Evolutionary conservation across 2,329 filamentous ascomycete genomes (phyloP).

Genomic region (Ophiostoma ulmi): DNA sequence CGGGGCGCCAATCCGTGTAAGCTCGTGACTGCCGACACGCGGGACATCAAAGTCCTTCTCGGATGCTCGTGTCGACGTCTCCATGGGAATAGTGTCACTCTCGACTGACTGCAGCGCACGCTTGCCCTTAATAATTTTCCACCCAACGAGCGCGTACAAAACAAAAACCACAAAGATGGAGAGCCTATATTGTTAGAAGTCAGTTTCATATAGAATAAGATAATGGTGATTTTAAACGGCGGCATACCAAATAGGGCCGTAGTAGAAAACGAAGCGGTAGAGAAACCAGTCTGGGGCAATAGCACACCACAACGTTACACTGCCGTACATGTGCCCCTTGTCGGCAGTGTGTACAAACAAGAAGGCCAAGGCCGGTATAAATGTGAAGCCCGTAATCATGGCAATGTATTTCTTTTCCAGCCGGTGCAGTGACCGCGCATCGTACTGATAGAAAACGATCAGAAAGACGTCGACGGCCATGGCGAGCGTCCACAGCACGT

Average conservation of each 20-base stretch:
- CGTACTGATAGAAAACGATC: constrained; percentile 36
- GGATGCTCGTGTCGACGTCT: background rate
- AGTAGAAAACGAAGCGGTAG: constrained; percentile 36
- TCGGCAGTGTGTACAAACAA: constrained; percentile 33
- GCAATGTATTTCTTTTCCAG: constrained; percentile 35
- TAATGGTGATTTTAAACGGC: background rate
- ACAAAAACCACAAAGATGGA: constrained; percentile 32
- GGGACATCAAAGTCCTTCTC: constrained; percentile 17
- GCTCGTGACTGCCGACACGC: background rate
- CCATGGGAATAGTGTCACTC: constrained; percentile 33
- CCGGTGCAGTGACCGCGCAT: constrained; percentile 32
- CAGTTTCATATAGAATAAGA: background rate
- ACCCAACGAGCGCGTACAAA: constrained; percentile 43
- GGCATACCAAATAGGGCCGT: constrained; percentile 36
- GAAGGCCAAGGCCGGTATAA: constrained; percentile 36
- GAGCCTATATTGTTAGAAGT: constrained; percentile 29
- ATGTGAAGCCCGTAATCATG: constrained; percentile 32
- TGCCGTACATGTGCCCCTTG: constrained; percentile 37
- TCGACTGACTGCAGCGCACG: constrained; percentile 33
- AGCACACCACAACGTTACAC: constrained; percentile 38
- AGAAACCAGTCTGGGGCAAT: constrained; percentile 36
- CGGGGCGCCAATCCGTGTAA: background rate
- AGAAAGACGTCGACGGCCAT: constrained; percentile 38
- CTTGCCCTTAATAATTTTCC: constrained; percentile 34
- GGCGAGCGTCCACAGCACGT: constrained; percentile 37